Evolutionary conservation across 2,329 filamentous ascomycete genomes (phyloP).

Genomic region (Pseudogymnoascus sp.): DNA sequence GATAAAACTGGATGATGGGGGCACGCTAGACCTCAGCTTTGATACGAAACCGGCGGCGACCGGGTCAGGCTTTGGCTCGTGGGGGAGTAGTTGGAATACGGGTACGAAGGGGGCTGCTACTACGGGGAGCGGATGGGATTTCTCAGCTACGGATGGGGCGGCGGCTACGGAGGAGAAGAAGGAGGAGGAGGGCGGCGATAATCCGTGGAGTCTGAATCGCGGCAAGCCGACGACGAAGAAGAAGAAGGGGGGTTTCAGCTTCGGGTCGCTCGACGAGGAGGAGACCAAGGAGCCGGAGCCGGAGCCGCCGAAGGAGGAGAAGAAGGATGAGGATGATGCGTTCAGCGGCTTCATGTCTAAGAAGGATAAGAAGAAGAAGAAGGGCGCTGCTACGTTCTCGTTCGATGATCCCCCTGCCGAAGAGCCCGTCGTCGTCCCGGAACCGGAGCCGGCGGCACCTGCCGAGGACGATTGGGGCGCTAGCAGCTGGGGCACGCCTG

Average conservation of each 20-base stretch:
- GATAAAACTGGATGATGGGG: constrained; percentile 55
- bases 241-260: constrained; percentile 36
- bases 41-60: constrained; percentile 35
- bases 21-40: constrained; percentile 48
- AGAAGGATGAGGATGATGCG: constrained; percentile 30
- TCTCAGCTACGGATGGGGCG: constrained; percentile 33
- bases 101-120: constrained; percentile 28
- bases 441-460: constrained; percentile 15
- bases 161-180: constrained; percentile 35
- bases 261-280: constrained; percentile 38
- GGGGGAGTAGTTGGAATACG: constrained; percentile 53
- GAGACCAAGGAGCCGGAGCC: constrained; percentile 24
- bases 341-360: constrained; percentile 32
- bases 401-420: constrained; percentile 22
- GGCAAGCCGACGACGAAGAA: constrained; percentile 45
- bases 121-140: constrained; percentile 32
- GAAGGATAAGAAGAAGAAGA: constrained; percentile 41
- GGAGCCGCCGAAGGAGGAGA: constrained; percentile 24
- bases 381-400: constrained; percentile 20
- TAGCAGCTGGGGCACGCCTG: constrained; percentile 35
- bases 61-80: constrained; percentile 42
- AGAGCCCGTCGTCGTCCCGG: constrained; percentile 18
- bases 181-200: constrained; percentile 35
- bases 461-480: constrained; percentile 43
- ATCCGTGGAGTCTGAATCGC: constrained; percentile 41